Percentiles rank a stretch among this genome's conserved stretches.
These are phyloP conservation scores for Carpediemonas membranifera DNA, from an alignment of 78 protist genomes.

Conservation along the genomic window DNA sequence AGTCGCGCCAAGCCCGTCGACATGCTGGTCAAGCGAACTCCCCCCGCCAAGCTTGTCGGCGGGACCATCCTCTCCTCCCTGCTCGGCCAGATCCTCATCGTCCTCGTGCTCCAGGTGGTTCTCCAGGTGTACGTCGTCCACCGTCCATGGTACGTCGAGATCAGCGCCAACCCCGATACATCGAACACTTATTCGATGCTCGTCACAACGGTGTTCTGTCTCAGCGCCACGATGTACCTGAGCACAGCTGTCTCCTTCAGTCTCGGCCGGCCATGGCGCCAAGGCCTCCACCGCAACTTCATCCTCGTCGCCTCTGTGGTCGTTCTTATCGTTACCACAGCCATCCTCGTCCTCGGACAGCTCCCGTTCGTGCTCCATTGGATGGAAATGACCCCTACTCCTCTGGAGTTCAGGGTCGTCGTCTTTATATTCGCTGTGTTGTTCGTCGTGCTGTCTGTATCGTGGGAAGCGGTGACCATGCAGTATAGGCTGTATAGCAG, in stretches of 20 bases:
- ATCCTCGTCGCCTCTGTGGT: background rate
- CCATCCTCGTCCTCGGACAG: background rate
- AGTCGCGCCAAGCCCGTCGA: conserved; percentile 16
- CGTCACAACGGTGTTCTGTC: conserved; percentile 2
- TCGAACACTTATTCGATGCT: background rate
- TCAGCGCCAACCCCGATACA: background rate
- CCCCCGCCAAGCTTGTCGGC: background rate
- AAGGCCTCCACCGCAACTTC: background rate
- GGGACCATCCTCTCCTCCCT: background rate
- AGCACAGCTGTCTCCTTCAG: background rate
- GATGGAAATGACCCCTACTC: conserved; percentile 6
- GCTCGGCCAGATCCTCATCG: conserved; percentile 13
- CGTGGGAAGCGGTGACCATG: no score
- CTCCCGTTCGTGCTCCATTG: background rate
- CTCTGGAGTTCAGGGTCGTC: no score
- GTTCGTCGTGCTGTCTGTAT: no score
- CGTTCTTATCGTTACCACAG: background rate
- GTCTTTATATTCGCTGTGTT: no score
- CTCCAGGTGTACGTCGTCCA: background rate
- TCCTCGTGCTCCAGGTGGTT: background rate
- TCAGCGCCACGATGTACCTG: background rate
- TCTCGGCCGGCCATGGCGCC: background rate
- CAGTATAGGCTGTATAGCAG: no score
- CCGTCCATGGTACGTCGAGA: conserved; percentile 22
- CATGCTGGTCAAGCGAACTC: background rate